Percentiles rank a stretch among this genome's conserved stretches.
phyloP scores from a whole-genome alignment of 352 stramenopile genomes.

The Pythium insidiosum region DNA sequence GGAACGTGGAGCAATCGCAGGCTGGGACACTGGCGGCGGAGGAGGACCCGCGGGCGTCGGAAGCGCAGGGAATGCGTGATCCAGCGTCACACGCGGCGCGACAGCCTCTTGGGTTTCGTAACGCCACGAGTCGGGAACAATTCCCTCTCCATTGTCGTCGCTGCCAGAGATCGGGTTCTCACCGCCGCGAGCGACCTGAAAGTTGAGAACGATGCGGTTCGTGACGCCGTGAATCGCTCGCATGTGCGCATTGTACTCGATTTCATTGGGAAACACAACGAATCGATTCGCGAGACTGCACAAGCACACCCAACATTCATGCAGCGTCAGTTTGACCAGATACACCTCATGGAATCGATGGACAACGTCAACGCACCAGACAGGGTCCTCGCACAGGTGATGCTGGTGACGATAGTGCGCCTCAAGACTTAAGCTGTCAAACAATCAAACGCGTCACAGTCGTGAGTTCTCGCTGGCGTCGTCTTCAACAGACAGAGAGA shows the following conservation, averaged over 20 bases:
- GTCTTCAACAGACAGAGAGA: no score
- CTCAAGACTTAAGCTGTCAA: slow-evolving; percentile 65
- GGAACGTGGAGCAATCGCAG: slow-evolving; percentile 31
- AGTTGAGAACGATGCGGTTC: slow-evolving; percentile 69
- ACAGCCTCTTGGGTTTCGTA: slow-evolving; percentile 25
- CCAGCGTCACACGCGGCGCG: slow-evolving; percentile 11
- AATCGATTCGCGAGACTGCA: slow-evolving; percentile 75
- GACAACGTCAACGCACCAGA: slow-evolving; percentile 36
- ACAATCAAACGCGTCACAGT: not conserved
- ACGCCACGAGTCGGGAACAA: slow-evolving; percentile 55
- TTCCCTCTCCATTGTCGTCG: slow-evolving; percentile 13
- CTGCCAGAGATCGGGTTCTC: slow-evolving; percentile 44
- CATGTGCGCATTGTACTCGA: slow-evolving; percentile 86
- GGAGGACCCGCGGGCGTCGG: slow-evolving; percentile 29
- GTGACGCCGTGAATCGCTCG: slow-evolving; percentile 60
- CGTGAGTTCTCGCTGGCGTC: no score
- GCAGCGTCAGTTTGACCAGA: no score
- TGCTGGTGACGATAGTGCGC: slow-evolving; percentile 81
- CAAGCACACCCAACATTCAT: not conserved
- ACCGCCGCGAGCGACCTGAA: slow-evolving; percentile 52
- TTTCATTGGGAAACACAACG: slow-evolving; percentile 79
- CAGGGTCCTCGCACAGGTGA: slow-evolving; percentile 75
- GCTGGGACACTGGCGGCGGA: slow-evolving; percentile 27
- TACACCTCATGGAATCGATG: not conserved
- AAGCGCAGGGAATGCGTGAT: slow-evolving; percentile 66